Conservation (phyloP, 2,329 filamentous ascomycete genomes). For the Dactylellina drechsleri region DNA sequence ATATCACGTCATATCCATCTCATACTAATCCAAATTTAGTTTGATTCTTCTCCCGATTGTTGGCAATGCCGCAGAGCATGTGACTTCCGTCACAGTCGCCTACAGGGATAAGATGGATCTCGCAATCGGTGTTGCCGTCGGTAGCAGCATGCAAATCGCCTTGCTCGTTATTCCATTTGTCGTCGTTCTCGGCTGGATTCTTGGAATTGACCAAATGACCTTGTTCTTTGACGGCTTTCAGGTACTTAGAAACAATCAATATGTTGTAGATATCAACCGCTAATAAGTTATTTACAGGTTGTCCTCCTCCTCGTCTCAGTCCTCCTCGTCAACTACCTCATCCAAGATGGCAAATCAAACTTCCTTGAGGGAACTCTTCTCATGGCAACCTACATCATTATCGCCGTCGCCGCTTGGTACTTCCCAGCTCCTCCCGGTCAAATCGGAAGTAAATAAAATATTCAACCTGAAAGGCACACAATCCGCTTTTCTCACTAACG, state of each 20-base stretch:
- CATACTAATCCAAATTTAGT: slow-evolving; percentile 56
- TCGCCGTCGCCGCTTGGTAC: slow-evolving; percentile 73
- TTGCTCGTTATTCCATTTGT: slow-evolving; percentile 70
- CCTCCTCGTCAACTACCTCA: slow-evolving; percentile 85
- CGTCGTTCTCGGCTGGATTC: slow-evolving; percentile 69
- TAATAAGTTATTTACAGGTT: slow-evolving; percentile 84
- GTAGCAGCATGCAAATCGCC: slow-evolving; percentile 68
- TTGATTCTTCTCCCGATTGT: slow-evolving; percentile 69
- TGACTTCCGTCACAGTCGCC: slow-evolving; percentile 68
- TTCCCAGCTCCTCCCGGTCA: slow-evolving; percentile 58
- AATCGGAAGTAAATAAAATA: neutral
- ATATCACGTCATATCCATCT: neutral
- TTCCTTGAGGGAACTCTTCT: slow-evolving; percentile 82
- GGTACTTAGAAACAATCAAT: slow-evolving; percentile 68
- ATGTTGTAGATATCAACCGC: slow-evolving; percentile 62
- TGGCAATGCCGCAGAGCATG: slow-evolving; percentile 69
- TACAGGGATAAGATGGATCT: slow-evolving; percentile 70
- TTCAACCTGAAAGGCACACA: neutral
- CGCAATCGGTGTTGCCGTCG: slow-evolving; percentile 68
- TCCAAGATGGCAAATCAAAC: slow-evolving; percentile 82
- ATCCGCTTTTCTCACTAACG: neutral
- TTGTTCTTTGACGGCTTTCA: slow-evolving; percentile 90
- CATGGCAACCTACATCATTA: slow-evolving; percentile 81
- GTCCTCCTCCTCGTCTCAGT: slow-evolving; percentile 85
- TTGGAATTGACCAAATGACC: slow-evolving; percentile 66